Evolutionary conservation across 352 stramenopile genomes (phyloP), one percentile per base, ranked within the genome.

Genomic region (Phytophthora agathidicida): DNA sequence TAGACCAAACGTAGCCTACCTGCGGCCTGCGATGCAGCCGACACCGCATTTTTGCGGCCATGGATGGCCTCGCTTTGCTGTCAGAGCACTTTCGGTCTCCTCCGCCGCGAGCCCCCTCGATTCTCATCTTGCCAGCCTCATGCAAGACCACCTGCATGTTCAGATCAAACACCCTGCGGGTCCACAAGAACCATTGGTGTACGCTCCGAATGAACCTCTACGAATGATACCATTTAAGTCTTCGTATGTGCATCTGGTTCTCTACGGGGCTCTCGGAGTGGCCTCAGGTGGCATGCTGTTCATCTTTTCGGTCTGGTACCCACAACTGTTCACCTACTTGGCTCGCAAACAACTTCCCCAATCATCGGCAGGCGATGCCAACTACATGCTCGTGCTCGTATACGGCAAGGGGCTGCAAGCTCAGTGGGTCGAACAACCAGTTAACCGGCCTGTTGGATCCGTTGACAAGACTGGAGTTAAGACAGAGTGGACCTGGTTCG

Each of bases 251-350:
- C 68, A 80, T 8, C 47, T 71, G 7, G 27, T 44, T 5, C 44
- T 87, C 23, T 88, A 71, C 61, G 31, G 37, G 13, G 2, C 80
- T 14, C 58, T 89, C 10, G 46, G 73, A 0, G 11, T 80, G 3
- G 14, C 7, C 19, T 67, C 71, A 2, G 62, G 74, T 31, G 70
- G 68, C 0, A 31, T 77, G 6, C 38, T 89, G 9, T 50, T 66
- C 37, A 53, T 91, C 19, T 41, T 79, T 5, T 73, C 61, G 13
- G 63, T 83, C 37, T 89, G 81, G 81, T 88, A 83, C 49, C 78
- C 81, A 5, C 73, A 80, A n/a, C n/a, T 89, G 24, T 88, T 81
- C 65, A 89, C 81, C 7, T 60, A 44, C 41, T 50, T 88, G 24
- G 78, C 78, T 41, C 80, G 80, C n/a, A 47, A 36, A 11, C 58